Base-by-base conservation (phyloP, 768 basidiomycete genomes). In the Ramaria rubella region DNA sequence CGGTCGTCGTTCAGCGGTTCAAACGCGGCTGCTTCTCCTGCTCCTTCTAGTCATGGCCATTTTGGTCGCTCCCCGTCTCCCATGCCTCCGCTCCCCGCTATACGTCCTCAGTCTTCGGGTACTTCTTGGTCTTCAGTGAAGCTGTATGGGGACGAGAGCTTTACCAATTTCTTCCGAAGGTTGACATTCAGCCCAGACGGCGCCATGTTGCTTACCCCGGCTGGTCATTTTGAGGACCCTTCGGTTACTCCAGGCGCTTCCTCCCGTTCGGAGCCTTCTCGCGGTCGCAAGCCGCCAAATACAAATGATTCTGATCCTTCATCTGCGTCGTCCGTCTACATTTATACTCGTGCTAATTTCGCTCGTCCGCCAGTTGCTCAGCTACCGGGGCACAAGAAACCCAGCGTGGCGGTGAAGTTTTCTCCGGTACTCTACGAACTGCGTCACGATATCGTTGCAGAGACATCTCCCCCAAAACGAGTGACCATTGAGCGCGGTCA, bases 171-270 rank as follows among this genome's bases (percentile, higher is more conserved):
- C 75, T 99, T 98, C 78, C 76, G 96, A 27, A 80, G 96, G 33
- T 74, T 99, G 59, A 86, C 87, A 11, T 99, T 97, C 72, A 93
- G 91, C 54, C 91, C 95, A 1, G 96, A 99, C 67, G 96, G 96
- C 0, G 90, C 86, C 9, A 75, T 99, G 33, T 77, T 99, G 44
- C 75, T 98, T 61, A 98, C 96, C 0, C 96, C 96, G 0, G 95
- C 96, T 1, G 96, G 96, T 0, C 90, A 95, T 66, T 97, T 96
- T 64, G 94, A 98, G 67, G 95, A 98, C 68, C 88, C 91, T 3
- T 82, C 87, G 14, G 82, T 80, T 49, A 51, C 68, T 9, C 70
- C 83, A 27, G 69, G 73, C 14, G 66, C 76, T 54, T 62, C 58
- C 11, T 38, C 61, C 14, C 40, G 62, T 21, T 63, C 66, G 40